Conservation (phyloP, 331 rosid species). For the Erythrophleum ivorense region DNA sequence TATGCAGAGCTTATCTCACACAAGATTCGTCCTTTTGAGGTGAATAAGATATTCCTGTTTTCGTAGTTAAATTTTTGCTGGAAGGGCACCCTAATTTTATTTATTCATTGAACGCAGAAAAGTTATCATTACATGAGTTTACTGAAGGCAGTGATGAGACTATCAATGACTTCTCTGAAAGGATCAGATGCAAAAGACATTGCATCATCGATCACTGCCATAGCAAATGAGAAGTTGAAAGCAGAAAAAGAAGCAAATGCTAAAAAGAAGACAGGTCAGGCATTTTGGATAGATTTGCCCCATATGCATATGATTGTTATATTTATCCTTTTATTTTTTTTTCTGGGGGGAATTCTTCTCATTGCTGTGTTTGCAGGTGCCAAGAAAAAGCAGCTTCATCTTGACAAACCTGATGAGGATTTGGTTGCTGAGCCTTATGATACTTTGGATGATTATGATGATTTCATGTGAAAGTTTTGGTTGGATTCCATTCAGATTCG, state of each 20-base stretch:
- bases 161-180: constrained; percentile 77
- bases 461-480: constrained; percentile 74
- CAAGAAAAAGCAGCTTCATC: constrained; percentile 88
- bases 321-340: background rate
- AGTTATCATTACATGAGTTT: constrained; percentile 79
- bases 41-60: constrained; percentile 35
- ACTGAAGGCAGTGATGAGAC: constrained; percentile 82
- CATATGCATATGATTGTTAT: background rate
- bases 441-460: constrained; percentile 78
- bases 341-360: background rate
- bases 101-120: constrained; percentile 67
- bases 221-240: constrained; percentile 92
- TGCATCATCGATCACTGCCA: constrained; percentile 84
- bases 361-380: constrained; percentile 53
- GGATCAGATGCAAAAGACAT: constrained; percentile 94
- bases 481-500: constrained; percentile 42
- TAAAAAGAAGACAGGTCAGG: constrained; percentile 85
- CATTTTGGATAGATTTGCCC: background rate
- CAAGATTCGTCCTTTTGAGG: constrained; percentile 78
- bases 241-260: constrained; percentile 91
- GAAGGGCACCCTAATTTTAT: constrained; percentile 33
- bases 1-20: constrained; percentile 87
- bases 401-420: constrained; percentile 86
- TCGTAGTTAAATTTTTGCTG: background rate
- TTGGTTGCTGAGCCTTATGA: constrained; percentile 55